phyloP scores from a whole-genome alignment of 2,329 filamentous ascomycete species.

The Ophidiomyces ophidiicola region DNA sequence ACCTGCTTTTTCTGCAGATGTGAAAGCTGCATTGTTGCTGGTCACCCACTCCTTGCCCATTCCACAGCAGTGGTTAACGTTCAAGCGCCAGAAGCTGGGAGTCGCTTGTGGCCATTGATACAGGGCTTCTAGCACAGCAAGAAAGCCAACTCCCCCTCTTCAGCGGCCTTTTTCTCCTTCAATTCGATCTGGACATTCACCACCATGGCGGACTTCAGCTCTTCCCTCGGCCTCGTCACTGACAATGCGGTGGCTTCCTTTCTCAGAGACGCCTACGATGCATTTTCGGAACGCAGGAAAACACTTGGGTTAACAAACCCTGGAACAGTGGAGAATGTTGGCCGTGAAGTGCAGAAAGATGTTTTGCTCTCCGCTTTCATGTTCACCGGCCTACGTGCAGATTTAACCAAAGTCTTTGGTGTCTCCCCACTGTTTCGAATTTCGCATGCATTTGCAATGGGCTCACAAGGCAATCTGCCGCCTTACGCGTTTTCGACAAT shows the following conservation, averaged over 20 bases:
- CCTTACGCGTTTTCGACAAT: slow-evolving; percentile 92
- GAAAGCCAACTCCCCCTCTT: neutral
- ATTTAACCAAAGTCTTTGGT: slow-evolving; percentile 93
- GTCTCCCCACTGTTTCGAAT: slow-evolving; percentile 90
- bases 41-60: neutral
- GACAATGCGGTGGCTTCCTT: slow-evolving; percentile 60
- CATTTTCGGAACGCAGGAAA: slow-evolving; percentile 74
- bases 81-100: no score
- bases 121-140: neutral
- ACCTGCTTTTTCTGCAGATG: slow-evolving; percentile 9
- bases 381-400: slow-evolving; percentile 91
- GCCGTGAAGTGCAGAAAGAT: slow-evolving; percentile 88
- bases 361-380: slow-evolving; percentile 93
- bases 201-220: slow-evolving; percentile 33
- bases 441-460: slow-evolving; percentile 92
- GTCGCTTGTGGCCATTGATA: neutral
- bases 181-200: slow-evolving; percentile 5
- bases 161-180: neutral
- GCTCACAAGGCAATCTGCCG: slow-evolving; percentile 66
- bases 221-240: slow-evolving; percentile 53
- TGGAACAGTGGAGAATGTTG: slow-evolving; percentile 78
- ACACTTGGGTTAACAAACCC: slow-evolving; percentile 84
- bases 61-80: no score
- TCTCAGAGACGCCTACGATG: slow-evolving; percentile 63
- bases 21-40: slow-evolving; percentile 3